phyloP scores from a whole-genome alignment of 208 protist genomes.

The Herpetomonas samuelpessoai region DNA sequence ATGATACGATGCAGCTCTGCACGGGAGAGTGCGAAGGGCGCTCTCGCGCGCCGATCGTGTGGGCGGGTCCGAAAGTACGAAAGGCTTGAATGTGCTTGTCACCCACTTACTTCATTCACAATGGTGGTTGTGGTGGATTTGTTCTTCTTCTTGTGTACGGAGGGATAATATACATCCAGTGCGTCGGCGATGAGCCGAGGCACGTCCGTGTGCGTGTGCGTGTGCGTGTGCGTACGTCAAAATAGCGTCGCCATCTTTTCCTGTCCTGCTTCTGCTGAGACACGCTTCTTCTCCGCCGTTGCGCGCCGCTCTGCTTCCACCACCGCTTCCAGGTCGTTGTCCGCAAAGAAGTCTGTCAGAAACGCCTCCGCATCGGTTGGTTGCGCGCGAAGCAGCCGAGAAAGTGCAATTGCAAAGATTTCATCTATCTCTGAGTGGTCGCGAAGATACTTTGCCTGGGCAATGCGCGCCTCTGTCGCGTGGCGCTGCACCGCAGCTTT shows the following conservation, averaged over 20 bases:
- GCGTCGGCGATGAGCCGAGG: too few relatives aligned
- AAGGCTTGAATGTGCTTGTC: too few relatives aligned
- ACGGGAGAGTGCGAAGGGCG: too few relatives aligned
- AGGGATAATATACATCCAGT: too few relatives aligned
- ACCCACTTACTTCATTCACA: neutral
- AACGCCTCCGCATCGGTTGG: slow-evolving; percentile 62
- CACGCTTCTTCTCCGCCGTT: neutral
- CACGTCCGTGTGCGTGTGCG: slow-evolving; percentile 1
- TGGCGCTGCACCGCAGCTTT: slow-evolving; percentile 43
- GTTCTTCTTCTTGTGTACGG: neutral
- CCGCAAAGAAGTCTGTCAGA: slow-evolving; percentile 43
- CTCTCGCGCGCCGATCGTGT: too few relatives aligned
- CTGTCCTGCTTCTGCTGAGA: neutral
- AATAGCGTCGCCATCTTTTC: neutral
- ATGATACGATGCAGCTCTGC: too few relatives aligned
- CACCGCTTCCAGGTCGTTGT: slow-evolving; percentile 20
- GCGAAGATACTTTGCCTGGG: slow-evolving; percentile 80
- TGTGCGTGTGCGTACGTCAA: neutral
- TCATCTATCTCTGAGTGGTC: slow-evolving; percentile 72
- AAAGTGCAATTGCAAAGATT: slow-evolving; percentile 50
- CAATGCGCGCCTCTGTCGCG: slow-evolving; percentile 61
- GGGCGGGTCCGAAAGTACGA: too few relatives aligned
- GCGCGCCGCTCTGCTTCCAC: neutral
- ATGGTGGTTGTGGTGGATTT: neutral
- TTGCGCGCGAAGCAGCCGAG: slow-evolving; percentile 42